A percentile compares a stretch with the other conserved stretches of the same genome.
phyloP scores from a whole-genome alignment of 2,329 filamentous ascomycete genomes.

The Aspergillus japonicus region DNA sequence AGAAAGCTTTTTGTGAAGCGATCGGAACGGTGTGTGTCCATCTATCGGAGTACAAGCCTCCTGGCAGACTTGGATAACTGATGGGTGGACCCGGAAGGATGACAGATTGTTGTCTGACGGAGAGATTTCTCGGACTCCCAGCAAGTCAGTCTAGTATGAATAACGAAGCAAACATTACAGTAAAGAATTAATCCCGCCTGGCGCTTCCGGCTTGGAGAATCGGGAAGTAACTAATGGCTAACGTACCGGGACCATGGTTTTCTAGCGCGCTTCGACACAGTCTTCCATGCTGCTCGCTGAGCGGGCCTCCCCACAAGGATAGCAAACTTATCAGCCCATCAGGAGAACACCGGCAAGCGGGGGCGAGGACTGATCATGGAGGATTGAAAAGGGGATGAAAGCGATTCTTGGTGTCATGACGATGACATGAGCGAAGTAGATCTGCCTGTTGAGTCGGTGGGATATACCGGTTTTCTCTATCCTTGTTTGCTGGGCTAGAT shows the following conservation, averaged over 20 bases:
- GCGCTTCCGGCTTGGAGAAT: not conserved
- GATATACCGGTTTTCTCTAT: not conserved
- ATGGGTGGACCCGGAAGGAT: constrained; percentile 2
- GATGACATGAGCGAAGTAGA: not conserved
- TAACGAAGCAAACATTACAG: no score
- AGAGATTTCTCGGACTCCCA: not conserved
- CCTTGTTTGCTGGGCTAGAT: not conserved
- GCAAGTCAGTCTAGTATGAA: not conserved
- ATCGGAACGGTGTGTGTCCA: not conserved
- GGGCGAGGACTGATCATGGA: not conserved
- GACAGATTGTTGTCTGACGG: not conserved
- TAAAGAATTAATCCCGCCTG: not conserved
- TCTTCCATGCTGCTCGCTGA: constrained; percentile 17
- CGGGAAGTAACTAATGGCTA: not conserved
- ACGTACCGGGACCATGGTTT: constrained; percentile 15
- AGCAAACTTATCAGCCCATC: constrained; percentile 1
- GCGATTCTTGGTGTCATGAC: not conserved
- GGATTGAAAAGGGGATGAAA: not conserved
- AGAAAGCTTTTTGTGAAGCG: constrained; percentile 8
- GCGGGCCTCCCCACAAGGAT: constrained; percentile 10
- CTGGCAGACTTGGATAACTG: constrained; percentile 7
- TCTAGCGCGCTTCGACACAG: constrained; percentile 23
- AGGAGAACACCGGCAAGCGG: constrained; percentile 6
- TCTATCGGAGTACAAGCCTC: constrained; percentile 9
- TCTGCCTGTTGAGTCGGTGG: not conserved